Conservation (phyloP, 495 filamentous ascomycete genomes). For the Hyaloscypha variabilis region DNA sequence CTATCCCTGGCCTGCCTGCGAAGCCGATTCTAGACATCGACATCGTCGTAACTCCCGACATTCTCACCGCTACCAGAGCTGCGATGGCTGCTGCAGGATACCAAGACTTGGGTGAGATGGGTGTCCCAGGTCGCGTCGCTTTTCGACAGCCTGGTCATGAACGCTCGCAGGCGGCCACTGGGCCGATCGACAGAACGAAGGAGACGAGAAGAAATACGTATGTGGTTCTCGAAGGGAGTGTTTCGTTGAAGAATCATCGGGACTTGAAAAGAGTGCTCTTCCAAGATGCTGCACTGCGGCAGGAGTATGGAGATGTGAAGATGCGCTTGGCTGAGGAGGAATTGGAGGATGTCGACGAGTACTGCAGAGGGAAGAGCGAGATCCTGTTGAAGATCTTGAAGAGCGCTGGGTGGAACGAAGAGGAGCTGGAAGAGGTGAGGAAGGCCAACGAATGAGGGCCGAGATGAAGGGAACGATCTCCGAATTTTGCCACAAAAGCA, state of each 20-base stretch:
- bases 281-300: constrained; percentile 30
- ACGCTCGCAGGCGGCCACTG: not conserved
- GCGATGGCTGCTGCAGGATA: constrained; percentile 19
- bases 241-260: constrained; percentile 23
- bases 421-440: constrained; percentile 20
- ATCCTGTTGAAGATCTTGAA: constrained; percentile 28
- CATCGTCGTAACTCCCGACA: constrained; percentile 36
- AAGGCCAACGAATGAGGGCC: constrained; percentile 14
- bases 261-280: constrained; percentile 29
- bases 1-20: constrained; percentile 48
- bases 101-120: constrained; percentile 24
- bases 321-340: constrained; percentile 9
- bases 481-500: no score
- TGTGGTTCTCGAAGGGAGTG: constrained; percentile 22
- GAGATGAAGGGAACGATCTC: not conserved
- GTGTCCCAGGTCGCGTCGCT: constrained; percentile 16
- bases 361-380: constrained; percentile 24
- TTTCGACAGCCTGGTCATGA: constrained; percentile 26
- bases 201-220: constrained; percentile 30
- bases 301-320: constrained; percentile 28
- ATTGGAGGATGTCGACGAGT: constrained; percentile 19
- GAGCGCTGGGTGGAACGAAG: constrained; percentile 25
- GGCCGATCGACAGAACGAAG: not conserved
- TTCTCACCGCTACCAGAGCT: constrained; percentile 7
- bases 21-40: constrained; percentile 55